Evolutionary conservation across 2,329 filamentous ascomycete species (phyloP).

Genomic region (Teratosphaeria zuluensis): DNA sequence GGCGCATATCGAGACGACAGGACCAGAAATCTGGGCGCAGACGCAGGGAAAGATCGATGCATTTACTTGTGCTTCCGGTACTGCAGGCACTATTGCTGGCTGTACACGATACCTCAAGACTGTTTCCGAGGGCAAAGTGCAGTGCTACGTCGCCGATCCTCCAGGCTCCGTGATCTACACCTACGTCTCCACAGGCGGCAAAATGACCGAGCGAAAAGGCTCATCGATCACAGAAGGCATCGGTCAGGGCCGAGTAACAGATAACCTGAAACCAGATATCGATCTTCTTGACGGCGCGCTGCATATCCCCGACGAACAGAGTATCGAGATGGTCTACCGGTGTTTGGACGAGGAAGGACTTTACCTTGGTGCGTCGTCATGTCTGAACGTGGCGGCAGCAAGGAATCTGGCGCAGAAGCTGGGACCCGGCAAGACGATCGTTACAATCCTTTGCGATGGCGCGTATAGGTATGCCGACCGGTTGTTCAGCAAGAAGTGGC

Average conservation of each 20-base stretch:
- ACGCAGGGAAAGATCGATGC: constrained; percentile 78
- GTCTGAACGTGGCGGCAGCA: constrained; percentile 89
- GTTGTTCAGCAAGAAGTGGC: constrained; percentile 84
- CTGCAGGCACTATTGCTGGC: constrained; percentile 82
- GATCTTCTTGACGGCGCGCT: constrained; percentile 75
- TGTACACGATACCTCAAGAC: constrained; percentile 84
- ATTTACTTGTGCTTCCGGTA: constrained; percentile 92
- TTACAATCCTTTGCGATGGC: constrained; percentile 89
- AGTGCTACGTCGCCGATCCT: constrained; percentile 85
- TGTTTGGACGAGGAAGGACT: constrained; percentile 93
- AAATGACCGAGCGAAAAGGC: constrained; percentile 69
- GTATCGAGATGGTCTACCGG: constrained; percentile 93
- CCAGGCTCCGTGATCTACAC: constrained; percentile 88
- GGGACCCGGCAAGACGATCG: constrained; percentile 79
- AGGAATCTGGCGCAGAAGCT: constrained; percentile 88
- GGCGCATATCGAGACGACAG: constrained; percentile 93
- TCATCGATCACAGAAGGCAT: constrained; percentile 96
- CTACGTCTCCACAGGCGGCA: constrained; percentile 79
- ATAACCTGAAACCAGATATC: constrained; percentile 81
- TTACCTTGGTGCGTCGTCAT: constrained; percentile 88
- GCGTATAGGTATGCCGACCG: constrained; percentile 96
- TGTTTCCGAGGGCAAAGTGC: constrained; percentile 64
- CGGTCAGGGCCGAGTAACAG: constrained; percentile 91
- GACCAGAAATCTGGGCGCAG: constrained; percentile 94
- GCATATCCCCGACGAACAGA: constrained; percentile 82